Evolutionary conservation across 768 basidiomycete species (phyloP), one percentile per base, ranked within the genome.

Genomic region (Lactarius tabidus): DNA sequence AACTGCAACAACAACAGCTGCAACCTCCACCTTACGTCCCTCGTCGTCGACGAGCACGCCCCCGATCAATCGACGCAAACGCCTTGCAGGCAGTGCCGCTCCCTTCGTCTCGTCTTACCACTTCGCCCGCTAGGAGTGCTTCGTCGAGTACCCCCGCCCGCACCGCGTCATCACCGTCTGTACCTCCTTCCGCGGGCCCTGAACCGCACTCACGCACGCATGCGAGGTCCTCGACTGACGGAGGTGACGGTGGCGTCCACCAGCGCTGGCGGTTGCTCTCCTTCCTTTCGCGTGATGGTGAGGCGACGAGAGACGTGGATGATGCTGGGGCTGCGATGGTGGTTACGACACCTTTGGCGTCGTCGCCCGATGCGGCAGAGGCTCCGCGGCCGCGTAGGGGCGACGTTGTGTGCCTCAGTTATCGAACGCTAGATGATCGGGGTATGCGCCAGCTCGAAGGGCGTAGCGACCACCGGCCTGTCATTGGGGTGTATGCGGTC

Each of bases 401-500:
- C 2, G 90, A 93, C 54, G 80, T 95, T 2, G 75, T 86, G 8
- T 91, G 90, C 71, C 73, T 93, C 3, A 76, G 77, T 51, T 95
- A 95, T 72, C 76, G 83, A 67, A 90, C 88, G 17, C 79, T 94
- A 23, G 85, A 89, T 67, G 91, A 95, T 72, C 79, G 80, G 35
- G 84, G 79, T 8, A 93, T 95, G 88, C 80, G 85, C 45, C 79
- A 82, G 63, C 74, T 95, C 61, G 88, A 90, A 73, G 92, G 89
- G 18, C 81, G 88, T 51, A 90, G 88, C 68, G 92, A 95, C 74
- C 92, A 95, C 72, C 77, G 92, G 41, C 92, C 92, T 0, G 91
- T 94, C n/a, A 84, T 91, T 66, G 90, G 90, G 62, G 83, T 84
- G 28, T 93, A 90, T 72, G 84, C 84, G 48, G 79, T 90, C 58